phyloP scores from a whole-genome alignment of 78 protist genomes.

The Dictyostelium purpureum region DNA sequence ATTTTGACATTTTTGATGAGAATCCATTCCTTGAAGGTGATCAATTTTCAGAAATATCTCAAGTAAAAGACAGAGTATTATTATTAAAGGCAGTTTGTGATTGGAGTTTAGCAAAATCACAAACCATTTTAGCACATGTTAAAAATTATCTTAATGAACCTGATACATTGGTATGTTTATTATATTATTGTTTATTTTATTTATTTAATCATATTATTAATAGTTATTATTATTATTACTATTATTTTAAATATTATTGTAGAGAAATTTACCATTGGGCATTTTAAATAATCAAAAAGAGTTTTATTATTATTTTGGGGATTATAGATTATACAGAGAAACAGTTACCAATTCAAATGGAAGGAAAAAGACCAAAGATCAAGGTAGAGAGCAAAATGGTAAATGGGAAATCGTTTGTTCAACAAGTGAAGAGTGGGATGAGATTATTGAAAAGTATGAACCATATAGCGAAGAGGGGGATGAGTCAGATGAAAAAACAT shows the following conservation, averaged over 20 bases:
- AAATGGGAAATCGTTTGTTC: slow-evolving; percentile 50
- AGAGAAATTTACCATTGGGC: slow-evolving; percentile 29
- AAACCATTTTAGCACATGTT: neutral
- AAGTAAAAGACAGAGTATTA: slow-evolving; percentile 13
- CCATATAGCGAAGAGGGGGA: neutral
- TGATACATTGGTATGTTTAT: neutral
- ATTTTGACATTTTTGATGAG: neutral
- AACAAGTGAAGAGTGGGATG: slow-evolving; percentile 50
- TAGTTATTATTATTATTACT: neutral
- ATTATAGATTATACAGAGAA: slow-evolving; percentile 46
- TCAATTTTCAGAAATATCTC: slow-evolving; percentile 1
- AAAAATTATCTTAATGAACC: neutral
- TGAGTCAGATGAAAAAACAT: neutral
- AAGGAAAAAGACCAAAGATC: neutral
- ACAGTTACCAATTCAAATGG: neutral
- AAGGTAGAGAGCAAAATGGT: neutral
- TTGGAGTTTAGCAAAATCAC: slow-evolving; percentile 28
- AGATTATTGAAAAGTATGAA: neutral
- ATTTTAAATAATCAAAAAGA: neutral
- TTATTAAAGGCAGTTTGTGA: slow-evolving; percentile 37
- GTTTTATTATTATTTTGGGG: slow-evolving; percentile 48
- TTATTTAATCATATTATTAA: neutral
- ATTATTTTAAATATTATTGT: neutral
- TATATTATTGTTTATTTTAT: neutral
- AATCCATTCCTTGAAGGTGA: slow-evolving; percentile 1